These are phyloP conservation scores for Fennellomyces sp. DNA, from an alignment of 371 early-diverging fungal genomes.

Conservation along the genomic window DNA sequence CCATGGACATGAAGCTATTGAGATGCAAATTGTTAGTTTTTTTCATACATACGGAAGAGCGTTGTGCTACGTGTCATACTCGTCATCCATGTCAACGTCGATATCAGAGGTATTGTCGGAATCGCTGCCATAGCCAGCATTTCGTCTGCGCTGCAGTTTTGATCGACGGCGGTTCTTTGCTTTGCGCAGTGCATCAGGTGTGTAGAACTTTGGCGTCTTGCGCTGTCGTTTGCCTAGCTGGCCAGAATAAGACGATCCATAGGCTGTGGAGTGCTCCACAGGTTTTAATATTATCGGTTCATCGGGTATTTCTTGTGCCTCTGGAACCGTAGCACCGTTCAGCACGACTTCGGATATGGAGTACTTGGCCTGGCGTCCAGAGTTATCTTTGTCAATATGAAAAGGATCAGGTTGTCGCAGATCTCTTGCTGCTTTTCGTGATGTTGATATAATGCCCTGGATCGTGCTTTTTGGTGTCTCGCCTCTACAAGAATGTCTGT, in stretches of 20 bases:
- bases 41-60: conserved; percentile 29
- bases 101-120: conserved; percentile 23
- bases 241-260: conserved; percentile 7
- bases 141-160: conserved; percentile 18
- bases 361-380: conserved; percentile 47
- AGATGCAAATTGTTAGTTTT: not conserved
- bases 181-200: conserved; percentile 21
- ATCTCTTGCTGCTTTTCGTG: conserved; percentile 47
- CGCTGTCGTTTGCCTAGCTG: conserved; percentile 34
- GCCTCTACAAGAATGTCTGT: conserved; percentile 31
- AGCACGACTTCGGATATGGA: conserved; percentile 43
- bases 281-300: conserved; percentile 46
- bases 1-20: conserved; percentile 18
- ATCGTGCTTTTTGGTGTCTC: conserved; percentile 59
- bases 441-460: conserved; percentile 57
- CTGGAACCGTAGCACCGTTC: conserved; percentile 36
- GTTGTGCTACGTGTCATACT: conserved; percentile 20
- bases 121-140: conserved; percentile 13
- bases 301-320: conserved; percentile 41
- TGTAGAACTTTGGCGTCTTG: conserved; percentile 30
- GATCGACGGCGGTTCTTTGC: conserved; percentile 11
- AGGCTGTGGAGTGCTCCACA: conserved; percentile 20
- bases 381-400: conserved; percentile 39
- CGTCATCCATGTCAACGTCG: conserved; percentile 32
- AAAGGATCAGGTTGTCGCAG: conserved; percentile 47